Evolutionary conservation across 371 early-diverging fungal genomes (phyloP), one percentile per base, ranked within the genome.

Genomic region (Mortierella polycephala): DNA sequence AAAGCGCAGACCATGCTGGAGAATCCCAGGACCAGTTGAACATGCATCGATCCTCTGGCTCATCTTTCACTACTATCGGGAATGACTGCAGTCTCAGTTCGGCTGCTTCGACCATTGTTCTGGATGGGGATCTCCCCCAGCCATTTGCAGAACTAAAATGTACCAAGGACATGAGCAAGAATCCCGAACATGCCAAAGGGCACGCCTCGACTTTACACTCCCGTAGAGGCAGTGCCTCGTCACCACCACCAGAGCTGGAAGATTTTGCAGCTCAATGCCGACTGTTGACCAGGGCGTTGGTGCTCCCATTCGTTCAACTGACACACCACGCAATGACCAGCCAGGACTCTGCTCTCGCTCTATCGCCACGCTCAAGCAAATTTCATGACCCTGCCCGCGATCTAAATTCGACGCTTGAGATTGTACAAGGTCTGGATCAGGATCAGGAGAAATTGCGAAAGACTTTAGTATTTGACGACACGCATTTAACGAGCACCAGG

Each of bases 261-360:
- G 81, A 83, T 57, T 83, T 83, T 67, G 74, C 81, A 23, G 77
- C 81, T 8, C 83, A 83, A 53, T 83, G 83, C 50, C 73, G 83
- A 49, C 49, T 83, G 57, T 51, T 83, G 65, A 83, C 83, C 0
- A 55, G 74, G 44, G 81, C 83, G 1, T 55, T 83, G 18, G 74
- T 83, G 7, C 68, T 83, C 20, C 83, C 83, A 5, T 83, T 83
- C 57, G 64, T 83, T 23, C 81, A 81, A 57, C 52, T 81, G 58
- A 83, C 83, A 1, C 81, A 83, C 50, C 77, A 69, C 56, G 81
- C 81, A 12, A 83, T 83, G 83, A 76, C 81, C n/a, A 81, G 81
- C 44, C 81, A 83, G 62, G 69, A 81, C 41, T 75, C 83, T 1
- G 69, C 65, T 11, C 46, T 75, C n/a, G 63, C 81, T 5, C 42